These are phyloP conservation scores for Yamadazyma dendronema DNA, from an alignment of 1,139 yeast genomes.

Conservation along the genomic window DNA sequence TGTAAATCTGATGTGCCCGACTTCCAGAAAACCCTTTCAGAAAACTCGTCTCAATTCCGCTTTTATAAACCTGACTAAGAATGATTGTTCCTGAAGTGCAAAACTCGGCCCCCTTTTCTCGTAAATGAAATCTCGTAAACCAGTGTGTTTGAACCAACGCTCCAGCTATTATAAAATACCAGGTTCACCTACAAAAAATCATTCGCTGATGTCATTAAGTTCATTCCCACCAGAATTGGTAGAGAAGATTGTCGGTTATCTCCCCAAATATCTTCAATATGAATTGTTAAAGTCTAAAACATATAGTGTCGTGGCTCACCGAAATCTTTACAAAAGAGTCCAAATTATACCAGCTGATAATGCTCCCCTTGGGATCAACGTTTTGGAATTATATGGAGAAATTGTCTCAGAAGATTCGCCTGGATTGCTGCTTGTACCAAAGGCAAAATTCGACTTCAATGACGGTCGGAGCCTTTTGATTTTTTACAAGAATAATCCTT, in stretches of 20 bases:
- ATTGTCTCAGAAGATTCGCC: neutral
- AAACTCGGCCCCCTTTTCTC: no score
- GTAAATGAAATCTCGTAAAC: no score
- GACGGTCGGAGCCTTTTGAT: conserved; percentile 1
- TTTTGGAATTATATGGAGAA: neutral
- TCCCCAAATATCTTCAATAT: conserved; percentile 2
- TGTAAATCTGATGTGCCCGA: no score
- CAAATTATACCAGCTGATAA: neutral
- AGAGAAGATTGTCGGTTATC: neutral
- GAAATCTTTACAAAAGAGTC: conserved; percentile 3
- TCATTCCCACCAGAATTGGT: conserved; percentile 2
- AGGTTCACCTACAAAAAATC: no score
- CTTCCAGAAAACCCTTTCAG: no score
- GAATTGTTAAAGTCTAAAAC: conserved; percentile 2
- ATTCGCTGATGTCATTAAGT: no score
- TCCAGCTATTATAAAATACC: no score
- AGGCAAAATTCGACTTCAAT: neutral
- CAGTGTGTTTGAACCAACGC: no score
- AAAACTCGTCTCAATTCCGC: no score
- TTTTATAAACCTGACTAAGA: no score
- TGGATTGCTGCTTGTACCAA: neutral
- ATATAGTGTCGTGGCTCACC: conserved; percentile 2
- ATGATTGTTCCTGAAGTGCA: no score
- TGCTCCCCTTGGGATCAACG: neutral
- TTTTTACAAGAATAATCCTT: conserved; percentile 4